A percentile compares a stretch with the other conserved stretches of the same genome.
phyloP scores from a whole-genome alignment of 306 rosid genomes.

The Gillenia trifoliata region DNA sequence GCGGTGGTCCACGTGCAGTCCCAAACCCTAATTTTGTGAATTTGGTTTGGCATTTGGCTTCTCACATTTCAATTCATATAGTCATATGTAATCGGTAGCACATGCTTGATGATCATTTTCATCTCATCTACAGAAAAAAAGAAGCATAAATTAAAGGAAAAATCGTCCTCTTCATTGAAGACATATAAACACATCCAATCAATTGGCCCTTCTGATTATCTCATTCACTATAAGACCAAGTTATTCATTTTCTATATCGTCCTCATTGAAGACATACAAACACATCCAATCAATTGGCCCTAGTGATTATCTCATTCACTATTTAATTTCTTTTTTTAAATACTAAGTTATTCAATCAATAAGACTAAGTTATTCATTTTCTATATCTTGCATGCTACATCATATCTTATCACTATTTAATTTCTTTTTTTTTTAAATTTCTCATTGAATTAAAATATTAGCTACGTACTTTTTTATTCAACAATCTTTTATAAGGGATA shows the following conservation, averaged over 20 bases:
- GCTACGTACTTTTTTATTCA: neutral
- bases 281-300: conserved; percentile 10
- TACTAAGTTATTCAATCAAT: no score
- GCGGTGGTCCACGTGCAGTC: conserved; percentile 1
- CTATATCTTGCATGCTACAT: neutral
- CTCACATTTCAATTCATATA: neutral
- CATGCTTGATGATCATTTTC: neutral
- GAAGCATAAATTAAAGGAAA: neutral
- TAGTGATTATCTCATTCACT: neutral
- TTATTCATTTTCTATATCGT: conserved; percentile 10
- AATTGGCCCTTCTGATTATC: neutral
- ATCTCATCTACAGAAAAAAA: neutral
- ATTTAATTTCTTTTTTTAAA: no score
- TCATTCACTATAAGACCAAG: no score
- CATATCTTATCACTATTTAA: conserved; percentile 18
- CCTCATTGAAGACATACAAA: conserved; percentile 26
- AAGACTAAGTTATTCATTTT: no score
- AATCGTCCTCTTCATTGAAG: conserved; percentile 19
- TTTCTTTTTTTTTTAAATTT: neutral
- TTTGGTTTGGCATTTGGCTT: neutral
- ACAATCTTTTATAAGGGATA: neutral
- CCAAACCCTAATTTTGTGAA: neutral
- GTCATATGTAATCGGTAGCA: neutral
- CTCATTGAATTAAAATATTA: neutral
- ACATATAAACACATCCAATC: conserved; percentile 24